Evolutionary conservation across 2,329 filamentous ascomycete species (phyloP), one percentile per base, ranked within the genome.

Genomic region (Cryphonectria carpinicola): DNA sequence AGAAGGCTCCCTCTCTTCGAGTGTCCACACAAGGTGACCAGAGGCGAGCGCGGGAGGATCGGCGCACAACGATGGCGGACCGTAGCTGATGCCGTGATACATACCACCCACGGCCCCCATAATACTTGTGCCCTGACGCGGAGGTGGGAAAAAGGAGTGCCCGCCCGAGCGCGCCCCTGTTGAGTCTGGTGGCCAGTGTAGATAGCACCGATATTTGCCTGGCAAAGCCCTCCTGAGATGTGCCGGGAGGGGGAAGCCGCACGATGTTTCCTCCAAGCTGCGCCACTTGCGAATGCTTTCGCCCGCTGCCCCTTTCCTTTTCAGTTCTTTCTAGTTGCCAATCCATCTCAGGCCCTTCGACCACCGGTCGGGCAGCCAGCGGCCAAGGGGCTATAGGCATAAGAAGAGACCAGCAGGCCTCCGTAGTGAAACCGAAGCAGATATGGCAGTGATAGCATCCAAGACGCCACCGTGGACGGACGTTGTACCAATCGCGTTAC

Each of bases 1-100:
- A 46, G 54, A 39, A 49, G 43, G 17, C 13, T 13, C 19, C 32
- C 32, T 28, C 28, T 58, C 35, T 17, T 25, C 11, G 35, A 56
- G 22, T 22, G n/a, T 25, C 25, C n/a, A 22, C 39, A 60, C 14
- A n/a, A 49, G 17, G 25, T 28, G n/a, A n/a, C 28, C 58, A 37
- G 52, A 41, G 3, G 32, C 37, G 28, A 22, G 14, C 14, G 43
- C 46, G 41, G 67, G 62, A n/a, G 28, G 52, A 22, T 17, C 39
- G 67, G 37, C 46, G 39, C 41, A 61, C 35, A 63, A 35, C 37
- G 32, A 67, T 17, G 56, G n/a, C 37, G 52, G 70, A 63, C 65
- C 61, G 52, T 56, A 41, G 17, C 43, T 62, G 43, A 22, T 49
- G 65, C n/a, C 37, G 54, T 65, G 43, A 25, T 7, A 70, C 49